Base-by-base conservation (phyloP, 768 basidiomycete genomes). In the Hysterangium stoloniferum region DNA sequence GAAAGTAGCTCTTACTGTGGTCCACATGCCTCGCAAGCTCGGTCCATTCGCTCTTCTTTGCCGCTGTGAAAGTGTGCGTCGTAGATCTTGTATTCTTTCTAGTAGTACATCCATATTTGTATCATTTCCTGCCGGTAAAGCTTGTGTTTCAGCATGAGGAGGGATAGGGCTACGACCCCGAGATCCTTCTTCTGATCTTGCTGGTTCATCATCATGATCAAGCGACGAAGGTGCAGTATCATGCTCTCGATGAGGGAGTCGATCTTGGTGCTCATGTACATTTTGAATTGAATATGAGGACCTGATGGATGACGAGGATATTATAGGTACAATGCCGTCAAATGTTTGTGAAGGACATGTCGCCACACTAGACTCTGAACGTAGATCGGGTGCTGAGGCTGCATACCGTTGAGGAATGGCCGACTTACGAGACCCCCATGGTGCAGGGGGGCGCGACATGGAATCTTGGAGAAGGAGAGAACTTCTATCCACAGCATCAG, bases 1-100 rank as follows among this genome's bases (percentile, higher is more conserved):
- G 35, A 84, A 62, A 54, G 71, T 69, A 9, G 27, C 49, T 29
- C 38, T 19, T 19, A 33, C 8, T 12, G 37, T 32, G 15, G 32
- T 28, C 20, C 28, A 51, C 12, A 19, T 27, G 13, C 28, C 40
- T 19, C 49, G 22, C 36, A 29, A 28, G 2, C 19, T 43, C 9
- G 32, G 6, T 28, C 48, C 25, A 6, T 40, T 28, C 13, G 17
- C 27, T 32, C 49, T 51, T 12, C 49, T 27, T 4, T 42, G 38
- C 17, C 25, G 36, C 41, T 20, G 24, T 11, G 38, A 41, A 17
- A 51, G 19, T 9, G 15, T 34, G 13, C 49, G 15, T 6, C 40
- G 25, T 15, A 51, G 31, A 27, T 51, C 49, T 24, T 51, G 24
- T 28, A 51, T n/a, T 17, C 38, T 45, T 4, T 31, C 28, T 31